phyloP scores from a whole-genome alignment of 371 early-diverging fungal genomes.

The Mortierella sp. region DNA sequence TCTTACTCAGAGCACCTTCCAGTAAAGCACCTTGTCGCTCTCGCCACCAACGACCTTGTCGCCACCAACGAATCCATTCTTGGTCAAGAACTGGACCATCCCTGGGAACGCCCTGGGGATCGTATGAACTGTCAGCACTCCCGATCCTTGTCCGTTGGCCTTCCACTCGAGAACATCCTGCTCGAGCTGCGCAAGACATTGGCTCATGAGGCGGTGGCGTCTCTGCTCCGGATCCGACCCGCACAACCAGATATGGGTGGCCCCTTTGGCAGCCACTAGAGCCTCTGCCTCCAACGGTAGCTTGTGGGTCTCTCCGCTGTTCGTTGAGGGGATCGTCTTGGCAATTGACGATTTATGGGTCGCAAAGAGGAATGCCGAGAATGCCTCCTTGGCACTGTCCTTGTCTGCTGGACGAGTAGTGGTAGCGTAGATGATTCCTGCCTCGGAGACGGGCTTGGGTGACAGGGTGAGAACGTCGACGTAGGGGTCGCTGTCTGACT shows the following conservation, averaged over 20 bases:
- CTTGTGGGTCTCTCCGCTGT: neutral
- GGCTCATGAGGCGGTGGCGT: conserved; percentile 34
- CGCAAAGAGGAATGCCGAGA: conserved; percentile 39
- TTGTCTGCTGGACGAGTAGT: conserved; percentile 10
- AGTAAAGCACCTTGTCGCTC: conserved; percentile 36
- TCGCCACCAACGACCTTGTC: conserved; percentile 27
- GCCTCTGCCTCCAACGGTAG: conserved; percentile 18
- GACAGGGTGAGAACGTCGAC: conserved; percentile 28
- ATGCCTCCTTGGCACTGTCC: conserved; percentile 14
- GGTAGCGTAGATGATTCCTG: conserved; percentile 43
- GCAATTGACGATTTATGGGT: conserved; percentile 21
- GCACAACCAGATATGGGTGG: conserved; percentile 50
- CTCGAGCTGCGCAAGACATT: conserved; percentile 29
- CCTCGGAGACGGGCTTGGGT: conserved; percentile 21
- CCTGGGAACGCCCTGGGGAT: conserved; percentile 45
- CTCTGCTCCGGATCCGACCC: conserved; percentile 42
- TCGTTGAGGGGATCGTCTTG: conserved; percentile 18
- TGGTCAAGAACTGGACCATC: conserved; percentile 41
- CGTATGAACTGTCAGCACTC: conserved; percentile 40
- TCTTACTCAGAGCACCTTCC: conserved; percentile 28
- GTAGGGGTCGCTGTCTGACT: conserved; percentile 7
- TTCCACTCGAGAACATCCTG: conserved; percentile 40
- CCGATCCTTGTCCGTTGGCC: conserved; percentile 39
- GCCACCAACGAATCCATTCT: conserved; percentile 41
- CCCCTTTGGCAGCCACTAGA: conserved; percentile 16